A percentile compares a stretch with the other conserved stretches of the same genome.
These are phyloP conservation scores for Endocalyx cinctus DNA, from an alignment of 2,329 filamentous ascomycete species.

Conservation along the genomic window DNA sequence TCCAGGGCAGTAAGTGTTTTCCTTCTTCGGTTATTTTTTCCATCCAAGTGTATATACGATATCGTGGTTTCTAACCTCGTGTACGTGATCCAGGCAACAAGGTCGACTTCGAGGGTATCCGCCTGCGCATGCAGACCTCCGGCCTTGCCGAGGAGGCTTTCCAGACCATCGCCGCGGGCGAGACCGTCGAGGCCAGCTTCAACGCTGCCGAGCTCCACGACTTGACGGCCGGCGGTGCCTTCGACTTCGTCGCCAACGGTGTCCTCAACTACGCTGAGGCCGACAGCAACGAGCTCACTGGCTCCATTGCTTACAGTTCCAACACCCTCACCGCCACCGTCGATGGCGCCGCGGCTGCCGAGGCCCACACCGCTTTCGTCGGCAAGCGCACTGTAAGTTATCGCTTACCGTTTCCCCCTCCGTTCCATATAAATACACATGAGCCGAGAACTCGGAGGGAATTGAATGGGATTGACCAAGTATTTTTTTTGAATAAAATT, in stretches of 20 bases:
- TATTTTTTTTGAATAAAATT: too few relatives aligned
- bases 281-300: slow-evolving; percentile 48
- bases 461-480: too few relatives aligned
- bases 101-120: slow-evolving; percentile 49
- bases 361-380: slow-evolving; percentile 42
- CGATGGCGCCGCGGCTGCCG: slow-evolving; percentile 50
- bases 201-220: slow-evolving; percentile 54
- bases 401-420: too few relatives aligned
- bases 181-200: slow-evolving; percentile 49
- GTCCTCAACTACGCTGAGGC: slow-evolving; percentile 50
- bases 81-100: slow-evolving; percentile 28
- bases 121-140: slow-evolving; percentile 41
- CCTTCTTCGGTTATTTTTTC: too few relatives aligned
- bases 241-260: slow-evolving; percentile 52
- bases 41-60: not conserved
- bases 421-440: too few relatives aligned
- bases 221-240: slow-evolving; percentile 45
- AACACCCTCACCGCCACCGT: slow-evolving; percentile 55
- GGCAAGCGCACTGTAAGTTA: slow-evolving; percentile 41
- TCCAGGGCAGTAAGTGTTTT: slow-evolving; percentile 36
- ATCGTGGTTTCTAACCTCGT: not conserved
- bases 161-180: slow-evolving; percentile 40
- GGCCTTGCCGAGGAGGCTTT: slow-evolving; percentile 45
- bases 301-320: slow-evolving; percentile 51
- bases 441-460: too few relatives aligned